These are phyloP conservation scores for Exophiala oligosperma DNA, from an alignment of 2,329 filamentous ascomycete genomes.

Conservation along the genomic window DNA sequence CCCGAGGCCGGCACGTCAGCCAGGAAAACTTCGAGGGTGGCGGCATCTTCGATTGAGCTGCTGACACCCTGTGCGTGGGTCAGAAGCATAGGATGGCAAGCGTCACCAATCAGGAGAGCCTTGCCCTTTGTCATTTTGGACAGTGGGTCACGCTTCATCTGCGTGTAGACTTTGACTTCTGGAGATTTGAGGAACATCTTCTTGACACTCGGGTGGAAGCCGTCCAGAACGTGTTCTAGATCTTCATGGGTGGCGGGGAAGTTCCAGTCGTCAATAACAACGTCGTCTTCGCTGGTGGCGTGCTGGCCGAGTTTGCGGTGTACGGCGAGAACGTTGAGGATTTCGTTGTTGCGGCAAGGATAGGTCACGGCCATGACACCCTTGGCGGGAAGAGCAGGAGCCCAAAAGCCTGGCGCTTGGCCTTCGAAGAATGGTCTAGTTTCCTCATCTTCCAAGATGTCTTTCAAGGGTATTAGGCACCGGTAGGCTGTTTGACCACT, in stretches of 20 bases:
- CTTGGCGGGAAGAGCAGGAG: slow-evolving; percentile 27
- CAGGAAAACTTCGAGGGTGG: slow-evolving; percentile 28
- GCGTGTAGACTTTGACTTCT: slow-evolving; percentile 30
- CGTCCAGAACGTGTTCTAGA: slow-evolving; percentile 26
- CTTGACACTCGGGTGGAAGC: slow-evolving; percentile 28
- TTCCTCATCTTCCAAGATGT: slow-evolving; percentile 27
- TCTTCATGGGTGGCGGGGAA: slow-evolving; percentile 29
- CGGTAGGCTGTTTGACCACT: slow-evolving; percentile 30
- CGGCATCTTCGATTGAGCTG: slow-evolving; percentile 29
- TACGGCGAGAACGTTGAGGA: slow-evolving; percentile 28
- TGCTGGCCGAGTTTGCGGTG: slow-evolving; percentile 25
- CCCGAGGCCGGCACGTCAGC: slow-evolving; percentile 18
- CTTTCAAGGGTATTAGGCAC: slow-evolving; percentile 30
- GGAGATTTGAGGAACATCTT: slow-evolving; percentile 27
- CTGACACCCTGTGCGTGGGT: slow-evolving; percentile 30
- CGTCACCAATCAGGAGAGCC: slow-evolving; percentile 64
- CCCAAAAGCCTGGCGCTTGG: slow-evolving; percentile 29
- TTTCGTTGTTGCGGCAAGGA: slow-evolving; percentile 28
- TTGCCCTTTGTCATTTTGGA: slow-evolving; percentile 52
- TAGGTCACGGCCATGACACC: slow-evolving; percentile 31
- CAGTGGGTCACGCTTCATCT: slow-evolving; percentile 29
- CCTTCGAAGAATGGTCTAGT: slow-evolving; percentile 27
- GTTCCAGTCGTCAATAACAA: slow-evolving; percentile 30
- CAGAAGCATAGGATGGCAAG: slow-evolving; percentile 35
- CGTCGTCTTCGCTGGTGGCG: slow-evolving; percentile 24